phyloP scores from a whole-genome alignment of 495 filamentous ascomycete genomes.

The Xylaria castorea region DNA sequence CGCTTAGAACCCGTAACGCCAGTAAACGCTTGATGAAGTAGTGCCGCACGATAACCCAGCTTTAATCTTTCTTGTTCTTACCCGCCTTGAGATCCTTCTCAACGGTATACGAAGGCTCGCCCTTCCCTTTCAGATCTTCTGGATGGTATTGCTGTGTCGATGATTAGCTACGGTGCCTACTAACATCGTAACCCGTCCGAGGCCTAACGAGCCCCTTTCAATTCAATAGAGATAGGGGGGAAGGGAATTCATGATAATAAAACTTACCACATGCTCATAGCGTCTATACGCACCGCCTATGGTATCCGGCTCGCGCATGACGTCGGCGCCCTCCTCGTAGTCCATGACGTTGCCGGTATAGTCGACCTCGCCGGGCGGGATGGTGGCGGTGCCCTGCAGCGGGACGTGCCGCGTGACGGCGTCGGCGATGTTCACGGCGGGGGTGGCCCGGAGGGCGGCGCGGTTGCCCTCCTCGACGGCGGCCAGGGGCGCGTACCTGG shows the following conservation, averaged over 20 bases:
- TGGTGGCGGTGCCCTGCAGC: conserved; percentile 78
- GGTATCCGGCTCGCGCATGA: conserved; percentile 73
- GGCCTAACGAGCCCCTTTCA: neutral
- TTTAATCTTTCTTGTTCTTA: conserved; percentile 13
- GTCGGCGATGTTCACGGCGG: conserved; percentile 78
- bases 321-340: conserved; percentile 85
- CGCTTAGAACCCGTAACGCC: conserved; percentile 11
- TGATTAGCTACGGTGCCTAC: neutral
- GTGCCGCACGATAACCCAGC: neutral
- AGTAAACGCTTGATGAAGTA: neutral
- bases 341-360: conserved; percentile 70
- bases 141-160: conserved; percentile 66
- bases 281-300: conserved; percentile 68
- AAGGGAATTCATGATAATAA: neutral
- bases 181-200: neutral
- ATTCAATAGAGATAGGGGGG: neutral
- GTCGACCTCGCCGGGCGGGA: conserved; percentile 75
- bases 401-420: conserved; percentile 77
- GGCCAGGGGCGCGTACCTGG: conserved; percentile 71
- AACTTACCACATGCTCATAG: conserved; percentile 72
- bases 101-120: conserved; percentile 74
- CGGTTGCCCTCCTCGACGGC: conserved; percentile 76
- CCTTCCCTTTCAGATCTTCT: conserved; percentile 79
- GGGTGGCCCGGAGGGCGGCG: conserved; percentile 83
- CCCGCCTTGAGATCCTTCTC: conserved; percentile 66